These are phyloP conservation scores for Podila verticillata DNA, from an alignment of 192 early-diverging fungal species.

Conservation along the genomic window DNA sequence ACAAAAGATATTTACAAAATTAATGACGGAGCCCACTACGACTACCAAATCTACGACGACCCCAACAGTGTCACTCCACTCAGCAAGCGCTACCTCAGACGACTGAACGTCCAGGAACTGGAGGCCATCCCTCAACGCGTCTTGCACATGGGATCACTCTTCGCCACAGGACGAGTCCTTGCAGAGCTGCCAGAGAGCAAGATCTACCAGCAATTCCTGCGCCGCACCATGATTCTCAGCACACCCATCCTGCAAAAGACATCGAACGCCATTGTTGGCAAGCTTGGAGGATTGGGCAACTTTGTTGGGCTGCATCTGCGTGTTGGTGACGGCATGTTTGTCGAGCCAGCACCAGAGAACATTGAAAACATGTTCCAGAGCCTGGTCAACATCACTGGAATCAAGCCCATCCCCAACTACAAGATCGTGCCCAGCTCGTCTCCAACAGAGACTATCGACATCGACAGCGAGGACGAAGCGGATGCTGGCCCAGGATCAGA, in stretches of 20 bases:
- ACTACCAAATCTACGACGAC: constrained; percentile 66
- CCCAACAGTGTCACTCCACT: constrained; percentile 44
- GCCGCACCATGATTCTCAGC: constrained; percentile 56
- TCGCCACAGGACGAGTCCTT: constrained; percentile 56
- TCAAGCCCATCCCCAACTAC: constrained; percentile 28
- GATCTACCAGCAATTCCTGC: constrained; percentile 46
- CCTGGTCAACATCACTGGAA: constrained; percentile 51
- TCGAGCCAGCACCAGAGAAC: constrained; percentile 50
- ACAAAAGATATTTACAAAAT: constrained; percentile 56
- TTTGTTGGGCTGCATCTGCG: constrained; percentile 64
- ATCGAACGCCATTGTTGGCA: constrained; percentile 53
- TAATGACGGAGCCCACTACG: constrained; percentile 58
- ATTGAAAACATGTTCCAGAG: constrained; percentile 59
- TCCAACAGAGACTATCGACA: neutral
- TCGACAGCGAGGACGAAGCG: neutral
- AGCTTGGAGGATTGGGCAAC: constrained; percentile 55
- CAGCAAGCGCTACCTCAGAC: constrained; percentile 47
- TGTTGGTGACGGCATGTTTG: constrained; percentile 64
- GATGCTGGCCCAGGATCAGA: neutral
- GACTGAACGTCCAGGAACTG: constrained; percentile 49
- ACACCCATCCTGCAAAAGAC: constrained; percentile 57
- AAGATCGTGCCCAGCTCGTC: neutral
- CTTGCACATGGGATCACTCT: constrained; percentile 65
- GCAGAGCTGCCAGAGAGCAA: constrained; percentile 57
- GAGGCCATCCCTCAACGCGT: constrained; percentile 39